phyloP scores from a whole-genome alignment of 176 grass and related monocot genomes.

The Musa beccarii region DNA sequence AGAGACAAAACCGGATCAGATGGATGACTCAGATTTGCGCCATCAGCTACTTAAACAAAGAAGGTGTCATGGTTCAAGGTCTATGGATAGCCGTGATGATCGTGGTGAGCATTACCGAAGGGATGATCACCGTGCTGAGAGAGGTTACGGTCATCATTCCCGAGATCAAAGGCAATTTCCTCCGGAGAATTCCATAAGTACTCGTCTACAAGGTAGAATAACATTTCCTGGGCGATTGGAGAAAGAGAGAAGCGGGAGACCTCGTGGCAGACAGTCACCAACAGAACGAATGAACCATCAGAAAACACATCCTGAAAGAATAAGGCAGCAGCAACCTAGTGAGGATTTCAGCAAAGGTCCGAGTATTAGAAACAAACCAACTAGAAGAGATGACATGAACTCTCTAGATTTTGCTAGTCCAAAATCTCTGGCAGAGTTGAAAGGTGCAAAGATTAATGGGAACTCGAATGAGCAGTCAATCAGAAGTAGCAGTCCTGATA shows the following conservation, averaged over 20 bases:
- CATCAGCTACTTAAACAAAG: slow-evolving; percentile 59
- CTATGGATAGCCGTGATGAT: slow-evolving; percentile 38
- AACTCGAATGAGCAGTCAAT: neutral
- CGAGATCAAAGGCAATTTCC: slow-evolving; percentile 30
- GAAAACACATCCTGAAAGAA: slow-evolving; percentile 31
- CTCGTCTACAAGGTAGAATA: slow-evolving; percentile 74
- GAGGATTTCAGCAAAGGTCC: slow-evolving; percentile 31
- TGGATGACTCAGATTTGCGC: slow-evolving; percentile 71
- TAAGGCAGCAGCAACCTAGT: slow-evolving; percentile 22
- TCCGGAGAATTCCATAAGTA: slow-evolving; percentile 44
- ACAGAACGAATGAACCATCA: slow-evolving; percentile 31
- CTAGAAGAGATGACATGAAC: slow-evolving; percentile 29
- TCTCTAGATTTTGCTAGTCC: slow-evolving; percentile 30
- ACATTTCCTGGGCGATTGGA: slow-evolving; percentile 59
- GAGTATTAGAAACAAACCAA: slow-evolving; percentile 29
- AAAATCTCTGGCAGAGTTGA: slow-evolving; percentile 46
- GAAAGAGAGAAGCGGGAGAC: slow-evolving; percentile 46
- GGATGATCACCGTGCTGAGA: slow-evolving; percentile 5
- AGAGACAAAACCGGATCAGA: slow-evolving; percentile 27
- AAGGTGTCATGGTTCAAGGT: slow-evolving; percentile 44
- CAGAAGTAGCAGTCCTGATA: neutral
- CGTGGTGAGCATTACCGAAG: slow-evolving; percentile 21
- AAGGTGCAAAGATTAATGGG: slow-evolving; percentile 9
- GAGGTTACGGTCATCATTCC: slow-evolving; percentile 5
- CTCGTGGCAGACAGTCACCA: slow-evolving; percentile 43